These are phyloP conservation scores for Paramecium octaurelia DNA, from an alignment of 73 alveolate genomes.

Conservation along the genomic window DNA sequence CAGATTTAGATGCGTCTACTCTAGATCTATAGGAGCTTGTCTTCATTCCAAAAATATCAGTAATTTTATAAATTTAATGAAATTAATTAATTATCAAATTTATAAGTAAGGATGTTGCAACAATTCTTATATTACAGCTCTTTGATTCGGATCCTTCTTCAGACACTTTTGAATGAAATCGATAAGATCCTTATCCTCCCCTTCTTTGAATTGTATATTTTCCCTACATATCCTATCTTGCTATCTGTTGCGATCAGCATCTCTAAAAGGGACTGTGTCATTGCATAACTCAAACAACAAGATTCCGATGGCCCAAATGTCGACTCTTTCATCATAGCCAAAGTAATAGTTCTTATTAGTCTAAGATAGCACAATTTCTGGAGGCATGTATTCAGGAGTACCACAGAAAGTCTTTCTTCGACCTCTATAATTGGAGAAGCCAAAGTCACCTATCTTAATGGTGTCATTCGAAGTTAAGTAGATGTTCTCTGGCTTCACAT, in stretches of 20 bases:
- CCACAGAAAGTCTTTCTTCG: background rate
- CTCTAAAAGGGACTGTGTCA: conserved; percentile 72
- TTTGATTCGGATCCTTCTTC: background rate
- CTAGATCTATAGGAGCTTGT: background rate
- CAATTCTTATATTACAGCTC: background rate
- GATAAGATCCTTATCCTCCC: background rate
- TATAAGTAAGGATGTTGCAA: background rate
- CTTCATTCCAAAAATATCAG: background rate
- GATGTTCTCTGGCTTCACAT: background rate
- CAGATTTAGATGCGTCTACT: background rate
- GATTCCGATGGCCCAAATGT: conserved; percentile 92
- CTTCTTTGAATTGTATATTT: background rate
- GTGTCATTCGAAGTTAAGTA: background rate
- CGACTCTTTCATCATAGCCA: conserved; percentile 83
- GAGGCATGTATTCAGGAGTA: conserved; percentile 20
- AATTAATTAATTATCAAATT: background rate
- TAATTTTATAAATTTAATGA: background rate
- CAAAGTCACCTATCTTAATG: background rate
- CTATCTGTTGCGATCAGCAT: background rate
- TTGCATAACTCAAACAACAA: conserved; percentile 64
- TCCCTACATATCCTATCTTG: background rate
- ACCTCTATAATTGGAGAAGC: background rate
- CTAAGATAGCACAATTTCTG: background rate
- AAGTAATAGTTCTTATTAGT: background rate
- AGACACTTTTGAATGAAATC: background rate